Conservation (phyloP, 2,329 filamentous ascomycete genomes). For the Verticillium tricorpus region DNA sequence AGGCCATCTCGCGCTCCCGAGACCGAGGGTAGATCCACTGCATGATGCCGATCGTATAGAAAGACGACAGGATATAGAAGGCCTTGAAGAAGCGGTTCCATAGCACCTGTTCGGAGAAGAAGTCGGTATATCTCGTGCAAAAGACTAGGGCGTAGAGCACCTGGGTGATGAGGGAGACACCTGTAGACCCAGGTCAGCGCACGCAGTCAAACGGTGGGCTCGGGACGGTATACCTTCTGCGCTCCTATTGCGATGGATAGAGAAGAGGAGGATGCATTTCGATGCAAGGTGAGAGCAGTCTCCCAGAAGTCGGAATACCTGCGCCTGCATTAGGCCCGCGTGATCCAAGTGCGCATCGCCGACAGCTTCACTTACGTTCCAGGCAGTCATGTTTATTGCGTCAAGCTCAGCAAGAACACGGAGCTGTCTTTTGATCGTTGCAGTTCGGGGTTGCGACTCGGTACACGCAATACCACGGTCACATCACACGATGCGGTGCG, state of each 20-base stretch:
- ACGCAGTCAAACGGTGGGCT: neutral
- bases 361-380: slow-evolving; percentile 28
- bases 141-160: slow-evolving; percentile 84
- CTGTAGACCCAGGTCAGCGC: slow-evolving; percentile 32
- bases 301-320: slow-evolving; percentile 71
- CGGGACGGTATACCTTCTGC: slow-evolving; percentile 60
- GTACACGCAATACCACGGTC: slow-evolving; percentile 9
- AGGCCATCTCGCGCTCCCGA: slow-evolving; percentile 86
- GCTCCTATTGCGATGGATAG: slow-evolving; percentile 83
- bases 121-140: slow-evolving; percentile 78
- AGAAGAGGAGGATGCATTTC: slow-evolving; percentile 85
- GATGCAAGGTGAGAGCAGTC: slow-evolving; percentile 82
- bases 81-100: slow-evolving; percentile 86
- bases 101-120: slow-evolving; percentile 53
- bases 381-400: slow-evolving; percentile 30
- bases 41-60: slow-evolving; percentile 88
- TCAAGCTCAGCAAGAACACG: neutral
- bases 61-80: slow-evolving; percentile 78
- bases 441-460: slow-evolving; percentile 5
- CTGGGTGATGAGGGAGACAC: slow-evolving; percentile 89
- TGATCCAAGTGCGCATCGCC: neutral
- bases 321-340: slow-evolving; percentile 4
- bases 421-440: neutral
- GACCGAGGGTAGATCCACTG: slow-evolving; percentile 80
- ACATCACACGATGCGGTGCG: slow-evolving; percentile 11